Conservation (phyloP, 306 rosid species). For the Phaseolus lunatus region DNA sequence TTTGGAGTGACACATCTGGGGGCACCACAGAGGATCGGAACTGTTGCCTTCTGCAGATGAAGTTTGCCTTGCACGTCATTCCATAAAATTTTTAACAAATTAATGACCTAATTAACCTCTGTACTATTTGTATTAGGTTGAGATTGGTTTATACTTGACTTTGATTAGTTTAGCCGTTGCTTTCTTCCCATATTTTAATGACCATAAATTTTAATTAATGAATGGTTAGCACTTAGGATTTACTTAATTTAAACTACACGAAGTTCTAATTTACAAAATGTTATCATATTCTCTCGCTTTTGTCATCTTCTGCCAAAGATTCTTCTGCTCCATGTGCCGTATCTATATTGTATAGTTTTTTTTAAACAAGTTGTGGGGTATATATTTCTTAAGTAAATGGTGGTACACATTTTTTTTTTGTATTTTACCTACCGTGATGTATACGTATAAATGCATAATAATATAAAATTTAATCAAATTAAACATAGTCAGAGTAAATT, state of each 20-base stretch:
- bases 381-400: too few relatives aligned
- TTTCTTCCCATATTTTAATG: neutral
- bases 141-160: neutral
- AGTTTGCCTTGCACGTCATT: neutral
- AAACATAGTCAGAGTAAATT: too few relatives aligned
- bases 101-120: too few relatives aligned
- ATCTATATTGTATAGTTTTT: neutral
- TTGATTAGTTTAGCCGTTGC: neutral
- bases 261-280: neutral
- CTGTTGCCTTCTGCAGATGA: neutral
- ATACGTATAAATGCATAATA: too few relatives aligned
- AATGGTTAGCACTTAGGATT: neutral
- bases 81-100: neutral
- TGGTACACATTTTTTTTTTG: too few relatives aligned
- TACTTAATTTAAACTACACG: too few relatives aligned
- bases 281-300: neutral
- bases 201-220: neutral
- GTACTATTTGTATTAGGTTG: neutral
- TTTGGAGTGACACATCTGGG: neutral
- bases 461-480: too few relatives aligned
- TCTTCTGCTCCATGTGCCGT: neutral
- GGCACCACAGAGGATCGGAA: neutral
- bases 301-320: neutral
- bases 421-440: too few relatives aligned
- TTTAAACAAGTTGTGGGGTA: neutral